A percentile compares a stretch with the other conserved stretches of the same genome.
phyloP scores from a whole-genome alignment of 768 basidiomycete genomes.

The Tulasnella sp. region DNA sequence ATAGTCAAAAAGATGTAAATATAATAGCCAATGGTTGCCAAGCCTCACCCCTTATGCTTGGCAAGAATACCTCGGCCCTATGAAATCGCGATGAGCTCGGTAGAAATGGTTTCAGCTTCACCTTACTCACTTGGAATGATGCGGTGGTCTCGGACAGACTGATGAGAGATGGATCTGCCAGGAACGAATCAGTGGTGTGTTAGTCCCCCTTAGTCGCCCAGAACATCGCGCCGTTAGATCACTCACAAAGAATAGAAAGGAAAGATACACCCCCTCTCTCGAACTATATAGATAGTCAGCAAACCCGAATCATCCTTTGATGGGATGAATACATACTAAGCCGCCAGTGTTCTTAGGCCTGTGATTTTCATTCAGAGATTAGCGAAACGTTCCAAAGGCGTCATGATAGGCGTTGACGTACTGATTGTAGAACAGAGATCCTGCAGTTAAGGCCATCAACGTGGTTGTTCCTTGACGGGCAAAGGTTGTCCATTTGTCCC shows the following conservation, averaged over 20 bases:
- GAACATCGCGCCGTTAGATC: background rate
- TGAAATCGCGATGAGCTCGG: slow-evolving; percentile 29
- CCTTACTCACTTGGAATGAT: too few relatives aligned
- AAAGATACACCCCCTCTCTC: slow-evolving; percentile 33
- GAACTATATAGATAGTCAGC: slow-evolving; percentile 30
- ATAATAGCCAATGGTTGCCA: too few relatives aligned
- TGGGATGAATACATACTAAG: slow-evolving; percentile 17
- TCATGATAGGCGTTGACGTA: slow-evolving; percentile 26
- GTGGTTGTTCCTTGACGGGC: background rate
- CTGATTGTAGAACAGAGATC: slow-evolving; percentile 29
- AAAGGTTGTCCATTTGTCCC: background rate
- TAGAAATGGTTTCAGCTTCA: too few relatives aligned
- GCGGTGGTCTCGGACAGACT: too few relatives aligned
- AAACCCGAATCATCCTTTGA: slow-evolving; percentile 5
- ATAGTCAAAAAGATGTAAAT: too few relatives aligned
- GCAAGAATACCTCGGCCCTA: slow-evolving; percentile 33
- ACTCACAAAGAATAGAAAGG: slow-evolving; percentile 27
- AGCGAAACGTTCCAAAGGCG: too few relatives aligned
- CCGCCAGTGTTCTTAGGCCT: too few relatives aligned
- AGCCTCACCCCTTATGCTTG: slow-evolving; percentile 26
- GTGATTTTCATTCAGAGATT: too few relatives aligned
- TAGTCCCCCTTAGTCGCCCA: too few relatives aligned
- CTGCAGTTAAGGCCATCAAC: slow-evolving; percentile 19
- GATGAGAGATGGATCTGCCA: too few relatives aligned
- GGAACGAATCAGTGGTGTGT: too few relatives aligned